Conservation (phyloP, 2,329 filamentous ascomycete species). For the Colletotrichum higginsianum region DNA sequence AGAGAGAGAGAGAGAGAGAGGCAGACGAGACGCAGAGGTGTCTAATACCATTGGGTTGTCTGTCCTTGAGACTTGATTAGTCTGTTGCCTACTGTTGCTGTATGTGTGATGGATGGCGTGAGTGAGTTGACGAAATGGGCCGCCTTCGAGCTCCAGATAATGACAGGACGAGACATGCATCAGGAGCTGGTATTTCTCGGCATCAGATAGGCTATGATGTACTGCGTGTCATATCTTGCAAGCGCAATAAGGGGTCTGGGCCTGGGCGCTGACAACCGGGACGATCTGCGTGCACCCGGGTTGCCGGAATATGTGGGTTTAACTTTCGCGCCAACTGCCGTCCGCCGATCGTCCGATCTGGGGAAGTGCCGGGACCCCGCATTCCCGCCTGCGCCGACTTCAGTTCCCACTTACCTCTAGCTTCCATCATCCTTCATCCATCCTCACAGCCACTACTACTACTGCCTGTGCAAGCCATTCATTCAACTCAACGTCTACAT, state of each 20-base stretch:
- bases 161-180: neutral
- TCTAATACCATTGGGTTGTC: constrained; percentile 28
- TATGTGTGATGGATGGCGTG: neutral
- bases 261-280: neutral
- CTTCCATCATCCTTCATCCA: neutral
- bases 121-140: neutral
- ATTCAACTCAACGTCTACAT: neutral
- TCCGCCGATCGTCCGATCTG: constrained; percentile 35
- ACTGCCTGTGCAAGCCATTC: neutral
- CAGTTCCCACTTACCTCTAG: neutral
- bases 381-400: constrained; percentile 24
- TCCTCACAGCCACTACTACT: neutral
- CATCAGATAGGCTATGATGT: neutral
- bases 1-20: neutral
- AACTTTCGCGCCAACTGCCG: constrained; percentile 23
- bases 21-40: constrained; percentile 29
- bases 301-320: constrained; percentile 3
- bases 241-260: neutral
- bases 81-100: neutral
- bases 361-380: constrained; percentile 34
- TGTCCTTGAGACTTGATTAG: neutral
- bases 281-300: constrained; percentile 29
- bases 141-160: neutral
- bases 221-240: neutral
- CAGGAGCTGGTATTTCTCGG: neutral